These are phyloP conservation scores for Neocatenulostroma microsporum DNA, from an alignment of 2,329 filamentous ascomycete genomes.

Conservation along the genomic window DNA sequence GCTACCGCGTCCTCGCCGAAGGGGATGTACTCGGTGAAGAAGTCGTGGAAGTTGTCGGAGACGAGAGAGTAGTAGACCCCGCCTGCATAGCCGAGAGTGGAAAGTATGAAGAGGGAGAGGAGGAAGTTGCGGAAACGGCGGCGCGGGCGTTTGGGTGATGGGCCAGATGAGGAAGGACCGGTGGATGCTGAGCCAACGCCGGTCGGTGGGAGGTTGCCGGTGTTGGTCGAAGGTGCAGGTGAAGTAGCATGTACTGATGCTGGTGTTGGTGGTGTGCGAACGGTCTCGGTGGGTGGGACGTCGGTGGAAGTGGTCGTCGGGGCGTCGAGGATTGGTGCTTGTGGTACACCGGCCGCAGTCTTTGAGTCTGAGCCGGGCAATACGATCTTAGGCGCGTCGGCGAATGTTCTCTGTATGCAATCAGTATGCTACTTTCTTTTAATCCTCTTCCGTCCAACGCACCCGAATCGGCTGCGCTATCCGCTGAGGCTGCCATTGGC, in stretches of 20 bases:
- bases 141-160: slow-evolving; percentile 54
- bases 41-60: slow-evolving; percentile 97
- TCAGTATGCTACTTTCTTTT: background rate
- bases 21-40: slow-evolving; percentile 95
- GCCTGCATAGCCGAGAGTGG: slow-evolving; percentile 71
- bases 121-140: slow-evolving; percentile 71
- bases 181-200: slow-evolving; percentile 32
- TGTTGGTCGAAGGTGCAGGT: slow-evolving; percentile 18
- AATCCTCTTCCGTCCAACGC: slow-evolving; percentile 3
- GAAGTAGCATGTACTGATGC: slow-evolving; percentile 3
- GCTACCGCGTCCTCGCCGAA: slow-evolving; percentile 91
- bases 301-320: slow-evolving; percentile 9
- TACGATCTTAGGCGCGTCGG: slow-evolving; percentile 28
- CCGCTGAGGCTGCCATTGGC: slow-evolving; percentile 19
- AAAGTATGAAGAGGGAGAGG: slow-evolving; percentile 66
- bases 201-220: slow-evolving; percentile 23
- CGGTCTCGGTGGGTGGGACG: slow-evolving; percentile 12
- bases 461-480: slow-evolving; percentile 11
- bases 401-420: slow-evolving; percentile 22
- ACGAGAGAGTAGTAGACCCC: slow-evolving; percentile 88
- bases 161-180: slow-evolving; percentile 36
- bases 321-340: slow-evolving; percentile 21
- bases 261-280: slow-evolving; percentile 21
- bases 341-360: slow-evolving; percentile 24
- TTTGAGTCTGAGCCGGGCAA: slow-evolving; percentile 27